These are phyloP conservation scores for Rhizopogon vesiculosus DNA, from an alignment of 768 basidiomycete species.

Conservation along the genomic window DNA sequence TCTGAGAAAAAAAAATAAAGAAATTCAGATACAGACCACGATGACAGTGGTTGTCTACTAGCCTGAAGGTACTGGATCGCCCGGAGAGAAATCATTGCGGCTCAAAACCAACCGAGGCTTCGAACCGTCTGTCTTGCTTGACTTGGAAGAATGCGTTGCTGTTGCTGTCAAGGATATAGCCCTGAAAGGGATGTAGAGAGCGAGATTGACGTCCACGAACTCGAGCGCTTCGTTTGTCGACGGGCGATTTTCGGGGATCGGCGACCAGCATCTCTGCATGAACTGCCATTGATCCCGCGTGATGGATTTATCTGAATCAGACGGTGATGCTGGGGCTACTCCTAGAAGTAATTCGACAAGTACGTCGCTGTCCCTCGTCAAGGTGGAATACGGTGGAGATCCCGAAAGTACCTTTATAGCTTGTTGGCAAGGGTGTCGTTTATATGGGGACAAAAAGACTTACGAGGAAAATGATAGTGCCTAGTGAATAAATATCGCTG, in stretches of 20 bases:
- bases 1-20: not conserved
- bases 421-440: not conserved
- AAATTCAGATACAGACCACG: not conserved
- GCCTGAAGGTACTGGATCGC: not conserved
- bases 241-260: not conserved
- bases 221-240: not conserved
- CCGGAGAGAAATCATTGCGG: not conserved
- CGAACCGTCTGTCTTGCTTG: not conserved
- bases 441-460: not conserved
- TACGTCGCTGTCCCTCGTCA: not conserved
- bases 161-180: not conserved
- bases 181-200: not conserved
- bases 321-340: not conserved
- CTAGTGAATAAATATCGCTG: slow-evolving; percentile 40
- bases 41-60: not conserved
- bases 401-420: slow-evolving; percentile 1
- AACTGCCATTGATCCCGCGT: slow-evolving; percentile 1
- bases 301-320: not conserved
- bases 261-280: slow-evolving; percentile 12
- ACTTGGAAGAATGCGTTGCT: not conserved
- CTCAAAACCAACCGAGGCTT: not conserved
- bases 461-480: slow-evolving; percentile 9
- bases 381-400: not conserved
- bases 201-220: not conserved
- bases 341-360: not conserved